phyloP scores from a whole-genome alignment of 768 basidiomycete genomes.

The Suillus occidentalis region DNA sequence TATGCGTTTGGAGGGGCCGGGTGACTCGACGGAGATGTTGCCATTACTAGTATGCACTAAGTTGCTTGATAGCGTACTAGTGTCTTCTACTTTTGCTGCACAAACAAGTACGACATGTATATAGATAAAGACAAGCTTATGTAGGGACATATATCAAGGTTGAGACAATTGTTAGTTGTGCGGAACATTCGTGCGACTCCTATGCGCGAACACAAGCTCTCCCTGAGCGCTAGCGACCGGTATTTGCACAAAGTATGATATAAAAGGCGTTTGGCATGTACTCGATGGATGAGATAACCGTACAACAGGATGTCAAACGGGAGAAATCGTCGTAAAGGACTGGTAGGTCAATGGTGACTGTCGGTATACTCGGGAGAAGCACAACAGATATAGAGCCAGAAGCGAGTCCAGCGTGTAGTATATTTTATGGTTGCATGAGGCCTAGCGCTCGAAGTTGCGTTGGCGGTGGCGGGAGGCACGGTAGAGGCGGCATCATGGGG shows the following conservation, averaged over 20 bases:
- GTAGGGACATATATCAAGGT: no score
- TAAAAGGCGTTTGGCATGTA: neutral
- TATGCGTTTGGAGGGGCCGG: no score
- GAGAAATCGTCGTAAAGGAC: neutral
- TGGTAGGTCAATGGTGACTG: neutral
- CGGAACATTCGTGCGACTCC: no score
- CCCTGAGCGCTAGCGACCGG: no score
- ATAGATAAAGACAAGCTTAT: no score
- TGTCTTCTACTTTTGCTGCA: no score
- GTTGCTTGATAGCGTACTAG: no score
- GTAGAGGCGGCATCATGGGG: neutral
- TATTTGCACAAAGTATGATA: neutral
- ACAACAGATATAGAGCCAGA: neutral
- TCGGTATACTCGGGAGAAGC: neutral
- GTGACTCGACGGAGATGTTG: no score
- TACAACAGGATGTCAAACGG: neutral
- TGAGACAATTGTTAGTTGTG: no score
- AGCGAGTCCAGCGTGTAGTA: neutral
- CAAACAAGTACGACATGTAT: no score
- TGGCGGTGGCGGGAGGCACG: neutral
- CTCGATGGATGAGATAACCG: neutral
- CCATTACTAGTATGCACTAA: no score
- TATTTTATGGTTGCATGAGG: neutral
- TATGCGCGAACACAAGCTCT: neutral
- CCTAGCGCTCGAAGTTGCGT: neutral